These are phyloP conservation scores for Tulasnella sp. DNA, from an alignment of 768 basidiomycete species.

Conservation along the genomic window DNA sequence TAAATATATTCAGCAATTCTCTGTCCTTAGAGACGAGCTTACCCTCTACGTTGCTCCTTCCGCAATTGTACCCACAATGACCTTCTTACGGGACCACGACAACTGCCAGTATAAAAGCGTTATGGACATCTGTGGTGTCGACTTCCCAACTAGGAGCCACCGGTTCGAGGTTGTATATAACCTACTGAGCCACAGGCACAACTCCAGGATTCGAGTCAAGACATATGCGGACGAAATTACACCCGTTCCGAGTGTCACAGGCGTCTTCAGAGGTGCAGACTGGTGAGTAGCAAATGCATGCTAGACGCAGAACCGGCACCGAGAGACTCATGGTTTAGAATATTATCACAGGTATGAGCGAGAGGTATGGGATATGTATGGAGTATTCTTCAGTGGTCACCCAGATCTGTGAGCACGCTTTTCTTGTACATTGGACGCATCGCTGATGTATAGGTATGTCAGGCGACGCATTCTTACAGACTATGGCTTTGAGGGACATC, in stretches of 20 bases:
- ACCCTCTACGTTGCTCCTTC: slow-evolving; percentile 78
- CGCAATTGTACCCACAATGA: slow-evolving; percentile 72
- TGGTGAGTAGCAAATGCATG: slow-evolving; percentile 46
- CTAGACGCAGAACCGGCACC: slow-evolving; percentile 8
- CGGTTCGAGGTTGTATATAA: slow-evolving; percentile 98
- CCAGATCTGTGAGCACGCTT: slow-evolving; percentile 73
- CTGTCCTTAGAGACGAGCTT: slow-evolving; percentile 91
- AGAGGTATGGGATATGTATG: slow-evolving; percentile 96
- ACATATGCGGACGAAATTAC: slow-evolving; percentile 92
- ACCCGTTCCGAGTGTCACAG: slow-evolving; percentile 71
- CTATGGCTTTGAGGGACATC: slow-evolving; percentile 98
- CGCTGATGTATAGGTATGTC: slow-evolving; percentile 7
- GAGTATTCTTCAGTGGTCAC: slow-evolving; percentile 92
- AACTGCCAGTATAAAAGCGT: slow-evolving; percentile 88
- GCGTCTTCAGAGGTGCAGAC: slow-evolving; percentile 82
- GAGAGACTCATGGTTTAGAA: not conserved
- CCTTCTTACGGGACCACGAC: slow-evolving; percentile 89
- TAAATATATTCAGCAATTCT: slow-evolving; percentile 97
- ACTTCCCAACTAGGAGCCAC: slow-evolving; percentile 86
- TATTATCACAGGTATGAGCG: slow-evolving; percentile 68
- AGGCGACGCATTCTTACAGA: slow-evolving; percentile 97
- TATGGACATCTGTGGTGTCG: slow-evolving; percentile 92
- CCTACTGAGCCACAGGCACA: slow-evolving; percentile 67
- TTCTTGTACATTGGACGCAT: not conserved
- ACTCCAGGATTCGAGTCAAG: slow-evolving; percentile 87